Evolutionary conservation across 371 early-diverging fungal genomes (phyloP).

Genomic region (Homolaphlyctis polyrhiza): DNA sequence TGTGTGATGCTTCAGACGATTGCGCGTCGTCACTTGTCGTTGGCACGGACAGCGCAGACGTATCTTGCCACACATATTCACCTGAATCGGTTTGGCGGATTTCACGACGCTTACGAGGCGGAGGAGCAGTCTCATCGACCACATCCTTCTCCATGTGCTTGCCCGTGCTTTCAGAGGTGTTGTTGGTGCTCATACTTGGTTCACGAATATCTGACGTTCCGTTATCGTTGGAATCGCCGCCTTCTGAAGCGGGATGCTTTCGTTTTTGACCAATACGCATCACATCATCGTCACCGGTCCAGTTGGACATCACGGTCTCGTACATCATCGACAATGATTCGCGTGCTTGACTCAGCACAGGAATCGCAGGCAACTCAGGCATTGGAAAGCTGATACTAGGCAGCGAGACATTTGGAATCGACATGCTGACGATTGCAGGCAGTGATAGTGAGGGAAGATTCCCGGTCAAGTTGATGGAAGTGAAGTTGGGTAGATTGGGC

Average conservation of each 20-base stretch:
- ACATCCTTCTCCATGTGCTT: not conserved
- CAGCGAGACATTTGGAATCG: conserved; percentile 8
- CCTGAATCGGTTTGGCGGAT: not conserved
- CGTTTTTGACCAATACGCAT: no score
- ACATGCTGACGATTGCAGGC: conserved; percentile 1
- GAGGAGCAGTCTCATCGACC: not conserved
- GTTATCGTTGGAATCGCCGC: no score
- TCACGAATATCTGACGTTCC: no score
- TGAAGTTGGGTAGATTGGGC: not conserved
- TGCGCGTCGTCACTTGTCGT: no score
- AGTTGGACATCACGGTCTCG: conserved; percentile 5
- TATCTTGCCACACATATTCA: no score
- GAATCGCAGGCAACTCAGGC: conserved; percentile 10
- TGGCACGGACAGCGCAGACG: no score
- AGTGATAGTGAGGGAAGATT: conserved; percentile 8
- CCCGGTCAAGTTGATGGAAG: not conserved
- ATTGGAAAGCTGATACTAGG: conserved; percentile 3
- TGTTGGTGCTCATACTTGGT: conserved; percentile 3
- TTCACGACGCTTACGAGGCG: not conserved
- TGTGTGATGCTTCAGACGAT: no score
- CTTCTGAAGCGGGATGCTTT: no score
- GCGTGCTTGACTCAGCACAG: conserved; percentile 7
- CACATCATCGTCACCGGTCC: conserved; percentile 7
- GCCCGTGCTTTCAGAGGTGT: not conserved
- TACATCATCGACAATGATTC: conserved; percentile 13